Evolutionary conservation across 495 filamentous ascomycete species (phyloP).

Genomic region (Physcia stellaris): DNA sequence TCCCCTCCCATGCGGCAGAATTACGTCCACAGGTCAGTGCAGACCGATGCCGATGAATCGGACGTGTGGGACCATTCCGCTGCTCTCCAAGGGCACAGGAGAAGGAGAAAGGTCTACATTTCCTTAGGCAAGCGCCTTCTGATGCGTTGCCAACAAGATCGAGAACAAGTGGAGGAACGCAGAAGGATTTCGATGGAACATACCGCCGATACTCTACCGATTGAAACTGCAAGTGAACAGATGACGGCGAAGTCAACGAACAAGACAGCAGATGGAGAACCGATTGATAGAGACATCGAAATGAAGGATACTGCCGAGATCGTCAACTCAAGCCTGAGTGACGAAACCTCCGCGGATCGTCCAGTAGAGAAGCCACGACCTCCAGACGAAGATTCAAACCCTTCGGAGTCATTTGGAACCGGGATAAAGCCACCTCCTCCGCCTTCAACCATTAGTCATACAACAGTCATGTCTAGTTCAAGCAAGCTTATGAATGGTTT

Average conservation of each 20-base stretch:
- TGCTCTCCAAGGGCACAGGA: constrained; percentile 5
- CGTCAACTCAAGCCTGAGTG: background rate
- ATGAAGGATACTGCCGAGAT: constrained; percentile 21
- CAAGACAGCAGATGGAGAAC: background rate
- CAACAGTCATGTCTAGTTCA: constrained; percentile 27
- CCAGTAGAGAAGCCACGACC: constrained; percentile 4
- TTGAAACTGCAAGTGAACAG: background rate
- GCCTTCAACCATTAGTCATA: constrained; percentile 25
- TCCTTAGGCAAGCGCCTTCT: constrained; percentile 31
- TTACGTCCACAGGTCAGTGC: constrained; percentile 33
- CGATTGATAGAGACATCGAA: constrained; percentile 23
- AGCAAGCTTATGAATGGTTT: constrained; percentile 19
- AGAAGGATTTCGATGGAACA: background rate
- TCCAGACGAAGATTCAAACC: constrained; percentile 4
- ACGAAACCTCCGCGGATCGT: background rate
- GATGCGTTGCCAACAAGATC: constrained; percentile 30
- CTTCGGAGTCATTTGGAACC: background rate
- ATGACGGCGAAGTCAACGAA: background rate
- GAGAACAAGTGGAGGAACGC: constrained; percentile 17
- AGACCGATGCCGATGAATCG: constrained; percentile 27
- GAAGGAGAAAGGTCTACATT: constrained; percentile 18
- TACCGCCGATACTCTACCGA: background rate
- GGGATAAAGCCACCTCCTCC: constrained; percentile 16
- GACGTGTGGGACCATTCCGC: constrained; percentile 16
- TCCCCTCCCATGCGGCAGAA: constrained; percentile 18